These are phyloP conservation scores for Antrodiella citrinella DNA, from an alignment of 768 basidiomycete genomes.

Conservation along the genomic window DNA sequence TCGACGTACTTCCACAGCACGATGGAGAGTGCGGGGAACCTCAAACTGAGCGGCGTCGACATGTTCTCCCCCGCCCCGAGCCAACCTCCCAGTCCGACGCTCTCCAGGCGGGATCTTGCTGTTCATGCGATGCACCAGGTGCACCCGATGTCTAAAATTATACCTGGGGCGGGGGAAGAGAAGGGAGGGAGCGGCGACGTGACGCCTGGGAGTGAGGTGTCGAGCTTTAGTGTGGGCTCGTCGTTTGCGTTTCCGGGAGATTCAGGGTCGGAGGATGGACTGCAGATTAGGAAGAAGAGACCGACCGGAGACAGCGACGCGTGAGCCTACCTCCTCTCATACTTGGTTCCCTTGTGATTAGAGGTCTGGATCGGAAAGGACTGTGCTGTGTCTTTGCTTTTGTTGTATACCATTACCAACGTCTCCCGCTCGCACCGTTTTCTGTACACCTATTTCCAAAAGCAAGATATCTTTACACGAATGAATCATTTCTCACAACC, in stretches of 20 bases:
- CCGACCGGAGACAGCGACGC: background rate
- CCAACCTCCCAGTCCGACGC: constrained; percentile 55
- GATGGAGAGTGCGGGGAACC: constrained; percentile 25
- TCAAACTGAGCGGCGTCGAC: constrained; percentile 60
- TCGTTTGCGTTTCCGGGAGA: background rate
- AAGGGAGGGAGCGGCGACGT: constrained; percentile 1
- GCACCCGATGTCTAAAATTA: constrained; percentile 7
- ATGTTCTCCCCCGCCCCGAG: constrained; percentile 68
- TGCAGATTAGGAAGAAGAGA: constrained; percentile 14
- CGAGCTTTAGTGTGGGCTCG: constrained; percentile 1
- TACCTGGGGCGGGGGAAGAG: constrained; percentile 2
- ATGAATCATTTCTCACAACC: no score
- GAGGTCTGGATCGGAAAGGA: no score
- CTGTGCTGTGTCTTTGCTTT: background rate
- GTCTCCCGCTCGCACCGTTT: no score
- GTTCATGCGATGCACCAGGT: constrained; percentile 8
- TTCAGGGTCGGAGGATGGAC: constrained; percentile 15
- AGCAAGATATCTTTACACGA: background rate
- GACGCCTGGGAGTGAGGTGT: background rate
- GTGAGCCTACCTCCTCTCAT: no score
- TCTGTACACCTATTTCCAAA: no score
- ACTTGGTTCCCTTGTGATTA: no score
- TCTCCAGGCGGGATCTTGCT: constrained; percentile 19
- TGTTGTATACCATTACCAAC: background rate
- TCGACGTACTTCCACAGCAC: constrained; percentile 14